phyloP scores from a whole-genome alignment of 1,139 yeast genomes.

The Candida tetrigidarum region DNA sequence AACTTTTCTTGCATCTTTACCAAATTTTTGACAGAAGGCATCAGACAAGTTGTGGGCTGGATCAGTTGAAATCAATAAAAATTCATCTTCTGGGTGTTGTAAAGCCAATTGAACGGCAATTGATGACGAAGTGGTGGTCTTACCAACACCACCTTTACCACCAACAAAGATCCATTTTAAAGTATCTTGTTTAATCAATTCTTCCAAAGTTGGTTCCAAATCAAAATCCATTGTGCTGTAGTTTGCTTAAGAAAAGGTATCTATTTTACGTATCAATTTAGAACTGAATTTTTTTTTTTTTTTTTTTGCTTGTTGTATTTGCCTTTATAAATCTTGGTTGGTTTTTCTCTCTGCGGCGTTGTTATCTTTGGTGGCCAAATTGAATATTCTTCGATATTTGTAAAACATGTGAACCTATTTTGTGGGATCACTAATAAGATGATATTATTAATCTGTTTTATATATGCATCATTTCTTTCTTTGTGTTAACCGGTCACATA shows the following conservation, averaged over 20 bases:
- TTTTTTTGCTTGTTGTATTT: neutral
- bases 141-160: constrained; percentile 99
- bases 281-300: neutral
- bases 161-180: constrained; percentile 98
- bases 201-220: constrained; percentile 69
- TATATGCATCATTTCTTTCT: neutral
- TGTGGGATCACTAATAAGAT: too few species aligned
- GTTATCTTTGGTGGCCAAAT: too few species aligned
- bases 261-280: too few species aligned
- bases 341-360: too few species aligned
- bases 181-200: constrained; percentile 65
- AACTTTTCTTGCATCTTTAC: constrained; percentile 93
- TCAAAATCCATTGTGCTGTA: constrained; percentile 43
- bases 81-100: constrained; percentile 79
- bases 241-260: too few species aligned
- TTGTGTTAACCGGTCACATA: neutral
- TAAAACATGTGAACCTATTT: too few species aligned
- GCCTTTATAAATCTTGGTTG: too few species aligned
- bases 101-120: constrained; percentile 89
- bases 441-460: too few species aligned
- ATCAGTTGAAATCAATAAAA: constrained; percentile 90
- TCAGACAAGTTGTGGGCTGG: constrained; percentile 98
- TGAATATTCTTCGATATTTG: too few species aligned
- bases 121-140: constrained; percentile 96
- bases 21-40: constrained; percentile 97